These are phyloP conservation scores for Yamadazyma mexicana DNA, from an alignment of 1,139 yeast genomes.

Conservation along the genomic window DNA sequence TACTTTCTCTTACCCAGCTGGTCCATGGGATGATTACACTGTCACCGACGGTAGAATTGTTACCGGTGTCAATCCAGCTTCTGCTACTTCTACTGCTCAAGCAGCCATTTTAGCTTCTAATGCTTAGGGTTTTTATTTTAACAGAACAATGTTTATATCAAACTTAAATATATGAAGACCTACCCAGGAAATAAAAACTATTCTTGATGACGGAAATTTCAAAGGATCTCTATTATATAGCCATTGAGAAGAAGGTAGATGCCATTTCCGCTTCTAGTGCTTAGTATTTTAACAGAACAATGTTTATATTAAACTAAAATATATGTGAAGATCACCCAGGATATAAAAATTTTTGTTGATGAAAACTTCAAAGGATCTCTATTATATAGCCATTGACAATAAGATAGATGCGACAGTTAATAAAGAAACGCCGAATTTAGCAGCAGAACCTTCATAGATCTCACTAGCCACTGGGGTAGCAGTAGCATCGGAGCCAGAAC, in stretches of 20 bases:
- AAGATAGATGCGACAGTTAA: slow-evolving; percentile 7
- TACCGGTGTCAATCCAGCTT: slow-evolving; percentile 65
- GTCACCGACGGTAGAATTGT: slow-evolving; percentile 56
- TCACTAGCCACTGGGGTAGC: slow-evolving; percentile 6
- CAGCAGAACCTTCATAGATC: slow-evolving; percentile 10
- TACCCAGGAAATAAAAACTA: neutral
- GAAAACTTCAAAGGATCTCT: neutral
- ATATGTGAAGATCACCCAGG: neutral
- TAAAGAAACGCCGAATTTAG: slow-evolving; percentile 8
- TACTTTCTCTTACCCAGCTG: slow-evolving; percentile 41
- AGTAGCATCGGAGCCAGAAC: neutral
- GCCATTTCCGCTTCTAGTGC: too few species aligned
- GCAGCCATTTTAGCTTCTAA: slow-evolving; percentile 18
- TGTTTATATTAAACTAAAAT: neutral
- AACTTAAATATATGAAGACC: neutral
- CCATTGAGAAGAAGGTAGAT: slow-evolving; percentile 7
- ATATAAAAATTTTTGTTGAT: slow-evolving; percentile 1
- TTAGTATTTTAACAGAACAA: too few species aligned
- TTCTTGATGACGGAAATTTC: too few species aligned
- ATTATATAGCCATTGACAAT: slow-evolving; percentile 4
- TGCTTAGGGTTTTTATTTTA: too few species aligned
- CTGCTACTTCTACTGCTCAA: slow-evolving; percentile 52
- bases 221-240: neutral
- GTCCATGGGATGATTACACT: slow-evolving; percentile 54
- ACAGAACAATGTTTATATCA: neutral